A percentile compares a stretch with the other conserved stretches of the same genome.
These are phyloP conservation scores for Meira nashicola DNA, from an alignment of 1,284 basidiomycete genomes.

Conservation along the genomic window DNA sequence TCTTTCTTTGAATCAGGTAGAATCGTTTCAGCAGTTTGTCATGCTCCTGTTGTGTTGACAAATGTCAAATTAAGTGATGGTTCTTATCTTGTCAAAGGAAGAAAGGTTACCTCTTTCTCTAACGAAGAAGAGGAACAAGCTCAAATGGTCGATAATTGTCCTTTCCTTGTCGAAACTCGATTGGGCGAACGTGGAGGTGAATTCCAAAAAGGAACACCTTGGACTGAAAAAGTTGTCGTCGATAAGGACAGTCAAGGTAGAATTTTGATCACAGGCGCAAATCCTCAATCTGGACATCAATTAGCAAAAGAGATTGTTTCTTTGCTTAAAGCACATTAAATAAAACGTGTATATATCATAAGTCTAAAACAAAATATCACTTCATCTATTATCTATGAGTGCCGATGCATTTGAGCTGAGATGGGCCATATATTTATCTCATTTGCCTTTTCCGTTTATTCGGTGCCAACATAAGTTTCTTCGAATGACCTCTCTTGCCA, in stretches of 20 bases:
- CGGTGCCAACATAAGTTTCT: too few relatives aligned
- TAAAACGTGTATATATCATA: too few relatives aligned
- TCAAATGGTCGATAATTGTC: slow-evolving; percentile 56
- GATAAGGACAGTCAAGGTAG: slow-evolving; percentile 52
- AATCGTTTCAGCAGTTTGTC: slow-evolving; percentile 39
- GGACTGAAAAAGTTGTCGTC: slow-evolving; percentile 59
- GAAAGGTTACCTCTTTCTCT: slow-evolving; percentile 65
- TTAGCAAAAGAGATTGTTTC: slow-evolving; percentile 28
- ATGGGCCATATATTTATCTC: too few relatives aligned
- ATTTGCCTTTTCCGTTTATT: too few relatives aligned
- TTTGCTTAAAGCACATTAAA: slow-evolving; percentile 19
- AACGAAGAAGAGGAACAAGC: slow-evolving; percentile 65
- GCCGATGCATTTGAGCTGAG: too few relatives aligned
- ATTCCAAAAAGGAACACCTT: slow-evolving; percentile 60
- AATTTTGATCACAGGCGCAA: slow-evolving; percentile 61
- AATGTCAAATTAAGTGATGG: slow-evolving; percentile 41
- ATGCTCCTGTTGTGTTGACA: slow-evolving; percentile 36
- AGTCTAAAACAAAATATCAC: too few relatives aligned
- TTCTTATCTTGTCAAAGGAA: slow-evolving; percentile 58
- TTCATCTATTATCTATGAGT: too few relatives aligned
- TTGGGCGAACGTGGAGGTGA: slow-evolving; percentile 64
- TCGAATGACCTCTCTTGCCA: too few relatives aligned
- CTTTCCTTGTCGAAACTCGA: slow-evolving; percentile 67
- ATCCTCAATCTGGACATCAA: slow-evolving; percentile 28
- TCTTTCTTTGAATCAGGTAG: slow-evolving; percentile 36